Percentiles rank a stretch among this genome's conserved stretches.
These are phyloP conservation scores for Cynara cardunculus DNA, from an alignment of 129 eudicot species.

Conservation along the genomic window DNA sequence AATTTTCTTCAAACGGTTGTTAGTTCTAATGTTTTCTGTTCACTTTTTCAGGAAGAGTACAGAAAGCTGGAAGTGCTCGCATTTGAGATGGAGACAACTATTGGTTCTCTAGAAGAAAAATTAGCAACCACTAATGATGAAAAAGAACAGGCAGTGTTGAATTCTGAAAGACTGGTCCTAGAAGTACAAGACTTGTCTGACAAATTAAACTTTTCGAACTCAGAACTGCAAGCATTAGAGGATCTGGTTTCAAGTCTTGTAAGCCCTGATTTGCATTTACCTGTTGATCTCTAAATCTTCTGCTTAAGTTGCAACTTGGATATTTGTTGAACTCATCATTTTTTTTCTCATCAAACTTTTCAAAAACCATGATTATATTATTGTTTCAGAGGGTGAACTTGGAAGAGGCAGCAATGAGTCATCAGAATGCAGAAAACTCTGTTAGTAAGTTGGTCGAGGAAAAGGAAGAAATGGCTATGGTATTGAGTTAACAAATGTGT, in stretches of 20 bases:
- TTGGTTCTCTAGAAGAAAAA: conserved; percentile 80
- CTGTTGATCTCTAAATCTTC: background rate
- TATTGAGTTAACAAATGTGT: conserved; percentile 22
- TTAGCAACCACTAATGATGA: conserved; percentile 54
- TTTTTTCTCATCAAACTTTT: background rate
- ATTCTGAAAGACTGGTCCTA: conserved; percentile 53
- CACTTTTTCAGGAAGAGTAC: conserved; percentile 59
- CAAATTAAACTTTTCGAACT: conserved; percentile 45
- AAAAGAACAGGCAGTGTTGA: conserved; percentile 48
- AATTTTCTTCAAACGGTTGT: background rate
- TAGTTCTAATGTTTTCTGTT: background rate
- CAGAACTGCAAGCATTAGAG: conserved; percentile 47
- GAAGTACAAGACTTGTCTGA: conserved; percentile 57
- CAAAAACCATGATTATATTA: background rate
- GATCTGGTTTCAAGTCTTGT: conserved; percentile 73
- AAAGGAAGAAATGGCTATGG: conserved; percentile 92
- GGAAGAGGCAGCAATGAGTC: conserved; percentile 46
- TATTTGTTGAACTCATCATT: background rate
- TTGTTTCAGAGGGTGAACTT: conserved; percentile 47
- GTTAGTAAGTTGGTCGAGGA: conserved; percentile 54
- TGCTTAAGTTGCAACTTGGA: background rate
- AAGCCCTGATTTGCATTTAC: conserved; percentile 22
- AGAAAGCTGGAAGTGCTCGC: conserved; percentile 86
- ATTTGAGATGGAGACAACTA: conserved; percentile 94
- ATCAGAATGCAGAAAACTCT: conserved; percentile 49